Base-by-base conservation (phyloP, 345 rosid species). In the Angophora floribunda region DNA sequence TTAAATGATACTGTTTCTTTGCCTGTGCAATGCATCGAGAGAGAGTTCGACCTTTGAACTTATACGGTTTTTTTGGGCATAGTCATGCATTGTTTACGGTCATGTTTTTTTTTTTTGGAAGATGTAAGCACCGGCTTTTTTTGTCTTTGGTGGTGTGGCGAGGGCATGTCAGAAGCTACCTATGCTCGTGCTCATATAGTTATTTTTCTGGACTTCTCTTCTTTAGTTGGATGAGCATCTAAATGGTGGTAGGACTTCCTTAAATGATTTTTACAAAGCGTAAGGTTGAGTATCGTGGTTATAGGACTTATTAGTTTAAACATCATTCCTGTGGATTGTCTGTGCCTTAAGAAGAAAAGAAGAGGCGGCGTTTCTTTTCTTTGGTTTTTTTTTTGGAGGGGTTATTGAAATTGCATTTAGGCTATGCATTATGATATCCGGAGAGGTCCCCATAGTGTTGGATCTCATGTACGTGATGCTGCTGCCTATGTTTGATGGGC, bases 401-500 rank as follows among this genome's bases (percentile, higher is more conserved):
- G 17, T 61, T 32, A 52, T 85, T 85, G 36, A 14, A 88, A 63
- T 44, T 87, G 17, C 79, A 55, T 26, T 85, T 94, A 97, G 99
- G 99, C 99, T 85, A 92, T 97, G 80, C 98, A 97, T 95, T 97
- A 95, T 92, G 99, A 98, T 93, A 90, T 97, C 87, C 98, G 98
- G 78, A 94, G 99, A 93, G 99, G 99, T 88, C 99, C 98, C 28
- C 99, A 97, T 92, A 98, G 99, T 89, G 95, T 98, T 89, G 99
- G 99, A 88, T 96, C 99, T 92, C 99, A 97, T 93, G 99, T 98
- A 52, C 98, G 99, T 89, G 99, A 98, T 94, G 99, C 99, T 91
- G 98, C 99, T 87, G 99, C 99, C 80, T 98, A 98, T 91, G 99
- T 98, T 85, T 98, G 99, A 87, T 98, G 99, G 99, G 99, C 99